Base-by-base conservation (phyloP, 768 basidiomycete genomes). In the Cantharellus anzutake region DNA sequence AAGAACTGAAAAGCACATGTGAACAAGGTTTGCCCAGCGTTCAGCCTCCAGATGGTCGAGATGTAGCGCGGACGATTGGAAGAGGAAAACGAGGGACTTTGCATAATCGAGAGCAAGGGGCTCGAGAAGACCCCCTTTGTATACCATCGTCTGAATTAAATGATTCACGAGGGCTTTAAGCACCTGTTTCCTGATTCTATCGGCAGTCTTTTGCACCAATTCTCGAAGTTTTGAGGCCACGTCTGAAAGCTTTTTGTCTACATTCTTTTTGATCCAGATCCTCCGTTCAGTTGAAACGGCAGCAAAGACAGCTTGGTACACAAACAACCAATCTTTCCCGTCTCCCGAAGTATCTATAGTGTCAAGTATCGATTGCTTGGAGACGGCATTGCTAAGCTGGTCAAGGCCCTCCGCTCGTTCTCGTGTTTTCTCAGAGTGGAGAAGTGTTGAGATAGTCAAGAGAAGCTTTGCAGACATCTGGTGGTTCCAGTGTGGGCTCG, bases 81-180 rank as follows among this genome's bases (percentile, higher is more conserved):
- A 71, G 4, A 97, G 67, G 60, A 72, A 73, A 59, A 78, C 78
- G 56, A 96, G 73, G 0, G 84, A 76, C 68, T 93, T 93, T 60
- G 84, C 74, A 68, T 90, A 93, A 68, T 93, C 81, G 63, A 87
- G 70, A 5, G 86, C 81, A 2, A 90, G 75, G 0, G 82, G 80
- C 2, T 72, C 66, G 61, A 83, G 75, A 11, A 96, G 71, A 41
- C 73, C 67, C 42, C 75, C 73, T 29, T 74, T 72, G 65, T 79
- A 66, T 3, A 80, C 72, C 57, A 91, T 75, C 56, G 76, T 76
- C 61, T 79, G 76, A 7, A 73, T 71, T 51, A 96, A 71, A 67
- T 92, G 85, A 4, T 74, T 74, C 58, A 86, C 72, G 39, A 93
- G 63, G 2, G 78, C 70, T 57, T 76, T 76, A 41, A 80, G 67